phyloP scores from a whole-genome alignment of 2,329 filamentous ascomycete genomes.

The Xylariaceae sp. region DNA sequence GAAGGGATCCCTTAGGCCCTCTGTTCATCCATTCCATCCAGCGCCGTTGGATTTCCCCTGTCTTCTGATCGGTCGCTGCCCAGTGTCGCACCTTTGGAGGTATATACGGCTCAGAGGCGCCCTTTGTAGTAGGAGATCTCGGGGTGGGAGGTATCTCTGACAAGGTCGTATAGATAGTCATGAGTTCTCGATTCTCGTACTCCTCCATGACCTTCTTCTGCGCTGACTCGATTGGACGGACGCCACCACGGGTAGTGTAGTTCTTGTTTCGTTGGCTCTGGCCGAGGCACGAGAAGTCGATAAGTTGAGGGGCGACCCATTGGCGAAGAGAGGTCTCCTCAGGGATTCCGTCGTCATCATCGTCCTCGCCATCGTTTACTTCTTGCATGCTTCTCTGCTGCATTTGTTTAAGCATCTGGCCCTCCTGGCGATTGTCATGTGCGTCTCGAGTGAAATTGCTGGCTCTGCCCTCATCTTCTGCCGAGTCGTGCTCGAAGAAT shows the following conservation, averaged over 20 bases:
- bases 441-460: slow-evolving; percentile 69
- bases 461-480: slow-evolving; percentile 66
- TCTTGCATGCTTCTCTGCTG: slow-evolving; percentile 45
- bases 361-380: slow-evolving; percentile 54
- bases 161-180: slow-evolving; percentile 56
- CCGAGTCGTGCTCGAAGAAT: slow-evolving; percentile 69
- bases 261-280: slow-evolving; percentile 46
- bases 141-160: slow-evolving; percentile 57
- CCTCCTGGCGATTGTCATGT: slow-evolving; percentile 69
- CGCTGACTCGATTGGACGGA: slow-evolving; percentile 48
- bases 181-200: slow-evolving; percentile 58
- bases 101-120: slow-evolving; percentile 17
- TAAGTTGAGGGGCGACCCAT: slow-evolving; percentile 48
- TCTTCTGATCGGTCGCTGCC: slow-evolving; percentile 35
- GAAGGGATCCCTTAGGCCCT: slow-evolving; percentile 42
- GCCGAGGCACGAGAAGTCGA: slow-evolving; percentile 48
- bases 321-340: slow-evolving; percentile 53
- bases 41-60: slow-evolving; percentile 49
- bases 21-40: slow-evolving; percentile 45
- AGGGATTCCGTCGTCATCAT: slow-evolving; percentile 55
- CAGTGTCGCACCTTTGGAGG: slow-evolving; percentile 17
- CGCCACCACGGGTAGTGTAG: slow-evolving; percentile 55
- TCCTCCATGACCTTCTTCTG: slow-evolving; percentile 56
- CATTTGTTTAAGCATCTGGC: slow-evolving; percentile 59
- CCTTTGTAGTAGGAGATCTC: slow-evolving; percentile 48